These are phyloP conservation scores for Dactylis glomerata DNA, from an alignment of 176 grass and related monocot species.

Conservation along the genomic window DNA sequence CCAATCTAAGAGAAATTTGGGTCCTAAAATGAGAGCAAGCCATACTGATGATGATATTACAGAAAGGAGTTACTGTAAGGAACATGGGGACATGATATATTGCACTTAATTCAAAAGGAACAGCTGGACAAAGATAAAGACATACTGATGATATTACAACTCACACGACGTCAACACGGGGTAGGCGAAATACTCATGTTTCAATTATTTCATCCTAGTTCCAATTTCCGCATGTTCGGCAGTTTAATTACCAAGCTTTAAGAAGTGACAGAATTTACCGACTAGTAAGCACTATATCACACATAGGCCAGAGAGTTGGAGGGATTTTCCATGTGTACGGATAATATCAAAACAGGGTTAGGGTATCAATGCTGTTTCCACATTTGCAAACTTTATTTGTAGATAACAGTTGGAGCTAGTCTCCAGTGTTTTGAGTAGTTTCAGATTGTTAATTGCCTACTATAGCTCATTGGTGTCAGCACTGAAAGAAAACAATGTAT, in stretches of 20 bases:
- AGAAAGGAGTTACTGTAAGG: background rate
- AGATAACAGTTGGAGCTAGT: background rate
- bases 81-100: background rate
- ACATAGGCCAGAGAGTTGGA: background rate
- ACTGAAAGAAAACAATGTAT: conserved; percentile 7
- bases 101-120: background rate
- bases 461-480: background rate
- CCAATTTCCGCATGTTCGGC: background rate
- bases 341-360: background rate
- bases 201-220: background rate
- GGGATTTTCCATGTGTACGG: background rate
- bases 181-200: background rate
- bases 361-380: background rate
- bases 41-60: too few relatives aligned
- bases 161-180: background rate
- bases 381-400: too few relatives aligned
- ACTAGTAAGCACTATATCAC: too few relatives aligned
- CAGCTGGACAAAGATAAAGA: background rate
- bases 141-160: background rate
- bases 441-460: background rate
- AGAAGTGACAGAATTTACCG: background rate
- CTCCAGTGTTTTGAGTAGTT: background rate
- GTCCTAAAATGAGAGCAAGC: background rate
- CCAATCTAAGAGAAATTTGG: background rate
- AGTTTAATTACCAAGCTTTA: background rate